These are phyloP conservation scores for Panicum miliaceum DNA, from an alignment of 176 grass and related monocot genomes.

Conservation along the genomic window DNA sequence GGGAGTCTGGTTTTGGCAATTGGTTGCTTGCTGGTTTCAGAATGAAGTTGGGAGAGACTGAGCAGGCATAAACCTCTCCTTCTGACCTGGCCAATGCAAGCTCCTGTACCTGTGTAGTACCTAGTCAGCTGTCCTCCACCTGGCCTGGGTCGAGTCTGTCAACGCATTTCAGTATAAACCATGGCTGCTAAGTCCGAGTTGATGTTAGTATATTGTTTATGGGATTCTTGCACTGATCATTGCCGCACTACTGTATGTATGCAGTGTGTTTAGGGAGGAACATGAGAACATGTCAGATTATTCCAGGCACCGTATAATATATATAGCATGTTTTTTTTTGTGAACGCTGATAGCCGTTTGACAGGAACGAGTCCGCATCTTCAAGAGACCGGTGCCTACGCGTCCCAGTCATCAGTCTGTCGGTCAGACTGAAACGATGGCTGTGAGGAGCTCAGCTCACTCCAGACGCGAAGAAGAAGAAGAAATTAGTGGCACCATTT, in stretches of 20 bases:
- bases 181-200: neutral
- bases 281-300: constrained; percentile 1
- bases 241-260: neutral
- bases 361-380: neutral
- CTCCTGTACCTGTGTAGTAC: neutral
- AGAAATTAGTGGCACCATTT: neutral
- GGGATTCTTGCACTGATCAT: neutral
- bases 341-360: neutral
- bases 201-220: neutral
- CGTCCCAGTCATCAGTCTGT: neutral
- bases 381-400: neutral
- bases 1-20: too few species aligned
- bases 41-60: too few species aligned
- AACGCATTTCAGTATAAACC: neutral
- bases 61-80: too few species aligned
- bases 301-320: neutral
- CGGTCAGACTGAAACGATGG: neutral
- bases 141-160: neutral
- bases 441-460: neutral
- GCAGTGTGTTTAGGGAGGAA: neutral
- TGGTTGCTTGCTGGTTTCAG: too few species aligned
- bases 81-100: too few species aligned
- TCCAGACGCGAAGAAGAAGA: neutral
- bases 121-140: neutral
- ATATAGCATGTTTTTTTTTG: neutral